These are phyloP conservation scores for Fragaria ananassa DNA, from an alignment of 306 rosid species.

Conservation along the genomic window DNA sequence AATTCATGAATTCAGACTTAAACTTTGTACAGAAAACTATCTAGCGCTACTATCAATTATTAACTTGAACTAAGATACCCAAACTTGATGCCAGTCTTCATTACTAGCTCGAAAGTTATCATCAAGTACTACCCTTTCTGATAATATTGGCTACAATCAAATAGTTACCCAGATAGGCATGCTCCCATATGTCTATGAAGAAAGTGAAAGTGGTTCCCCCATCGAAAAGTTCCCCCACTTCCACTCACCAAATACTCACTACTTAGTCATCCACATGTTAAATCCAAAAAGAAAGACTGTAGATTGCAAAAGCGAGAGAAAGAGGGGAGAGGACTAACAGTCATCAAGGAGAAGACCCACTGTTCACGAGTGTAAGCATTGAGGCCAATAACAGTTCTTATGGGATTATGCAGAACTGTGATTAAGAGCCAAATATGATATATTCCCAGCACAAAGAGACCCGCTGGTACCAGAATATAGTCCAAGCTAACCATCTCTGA, in stretches of 20 bases:
- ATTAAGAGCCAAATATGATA: conserved; percentile 69
- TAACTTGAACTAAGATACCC: not conserved
- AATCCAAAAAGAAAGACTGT: not conserved
- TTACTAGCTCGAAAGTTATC: not conserved
- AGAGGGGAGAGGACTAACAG: conserved; percentile 40
- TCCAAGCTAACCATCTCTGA: conserved; percentile 30
- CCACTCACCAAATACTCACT: not conserved
- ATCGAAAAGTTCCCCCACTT: not conserved
- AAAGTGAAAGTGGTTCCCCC: not conserved
- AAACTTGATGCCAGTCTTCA: not conserved
- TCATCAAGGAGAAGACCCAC: conserved; percentile 76
- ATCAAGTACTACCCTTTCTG: not conserved
- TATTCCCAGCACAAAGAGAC: conserved; percentile 43
- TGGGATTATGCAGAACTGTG: conserved; percentile 43
- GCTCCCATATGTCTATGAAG: not conserved
- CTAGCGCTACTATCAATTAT: not conserved
- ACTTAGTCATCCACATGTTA: not conserved
- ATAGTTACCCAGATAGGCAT: not conserved
- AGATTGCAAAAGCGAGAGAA: not conserved
- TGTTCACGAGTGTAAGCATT: conserved; percentile 66
- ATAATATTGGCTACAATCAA: not conserved
- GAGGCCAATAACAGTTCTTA: conserved; percentile 69
- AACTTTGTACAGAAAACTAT: not conserved
- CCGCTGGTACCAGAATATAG: conserved; percentile 51
- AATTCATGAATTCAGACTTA: conserved; percentile 17